Percentiles rank a stretch among this genome's conserved stretches.
phyloP scores from a whole-genome alignment of 805 yeast species.

The Tanozyma kutaoensis region DNA sequence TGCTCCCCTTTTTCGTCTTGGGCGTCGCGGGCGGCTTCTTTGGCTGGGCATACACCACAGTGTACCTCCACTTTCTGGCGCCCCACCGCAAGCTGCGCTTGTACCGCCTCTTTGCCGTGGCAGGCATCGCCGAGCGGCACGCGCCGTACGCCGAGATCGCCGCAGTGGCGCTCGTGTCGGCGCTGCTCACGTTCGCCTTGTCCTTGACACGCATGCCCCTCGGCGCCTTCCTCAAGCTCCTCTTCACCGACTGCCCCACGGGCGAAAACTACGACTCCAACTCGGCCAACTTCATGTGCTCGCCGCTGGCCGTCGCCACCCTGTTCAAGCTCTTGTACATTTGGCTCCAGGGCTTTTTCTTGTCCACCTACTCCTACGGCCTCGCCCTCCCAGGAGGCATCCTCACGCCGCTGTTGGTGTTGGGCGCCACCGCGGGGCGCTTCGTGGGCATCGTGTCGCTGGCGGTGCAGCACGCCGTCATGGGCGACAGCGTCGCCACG shows the following conservation, averaged over 20 bases:
- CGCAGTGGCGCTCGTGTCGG: slow-evolving; percentile 34
- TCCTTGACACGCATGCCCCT: slow-evolving; percentile 41
- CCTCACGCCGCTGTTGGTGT: slow-evolving; percentile 45
- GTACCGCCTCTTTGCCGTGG: slow-evolving; percentile 7
- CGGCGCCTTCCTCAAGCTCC: slow-evolving; percentile 38
- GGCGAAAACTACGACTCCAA: slow-evolving; percentile 4
- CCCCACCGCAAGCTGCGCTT: slow-evolving; percentile 17
- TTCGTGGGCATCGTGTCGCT: slow-evolving; percentile 40
- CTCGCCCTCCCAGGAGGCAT: slow-evolving; percentile 57
- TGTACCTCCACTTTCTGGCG: slow-evolving; percentile 24
- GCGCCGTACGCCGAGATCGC: too few relatives aligned
- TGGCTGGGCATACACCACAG: slow-evolving; percentile 39
- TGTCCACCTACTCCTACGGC: slow-evolving; percentile 63
- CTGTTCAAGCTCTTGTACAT: slow-evolving; percentile 21
- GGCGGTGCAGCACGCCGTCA: slow-evolving; percentile 26
- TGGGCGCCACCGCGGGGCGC: slow-evolving; percentile 52
- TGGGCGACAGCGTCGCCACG: slow-evolving; percentile 18
- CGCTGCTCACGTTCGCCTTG: slow-evolving; percentile 42
- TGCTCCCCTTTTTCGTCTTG: slow-evolving; percentile 56
- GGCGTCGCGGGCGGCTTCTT: slow-evolving; percentile 61
- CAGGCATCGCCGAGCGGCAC: slow-evolving; percentile 9
- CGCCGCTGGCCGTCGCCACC: slow-evolving; percentile 11
- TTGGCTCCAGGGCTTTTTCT: slow-evolving; percentile 36
- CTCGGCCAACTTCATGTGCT: slow-evolving; percentile 23
- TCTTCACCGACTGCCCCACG: slow-evolving; percentile 55